Evolutionary conservation across 495 filamentous ascomycete species (phyloP).

Genomic region (Penicillium ucsense): DNA sequence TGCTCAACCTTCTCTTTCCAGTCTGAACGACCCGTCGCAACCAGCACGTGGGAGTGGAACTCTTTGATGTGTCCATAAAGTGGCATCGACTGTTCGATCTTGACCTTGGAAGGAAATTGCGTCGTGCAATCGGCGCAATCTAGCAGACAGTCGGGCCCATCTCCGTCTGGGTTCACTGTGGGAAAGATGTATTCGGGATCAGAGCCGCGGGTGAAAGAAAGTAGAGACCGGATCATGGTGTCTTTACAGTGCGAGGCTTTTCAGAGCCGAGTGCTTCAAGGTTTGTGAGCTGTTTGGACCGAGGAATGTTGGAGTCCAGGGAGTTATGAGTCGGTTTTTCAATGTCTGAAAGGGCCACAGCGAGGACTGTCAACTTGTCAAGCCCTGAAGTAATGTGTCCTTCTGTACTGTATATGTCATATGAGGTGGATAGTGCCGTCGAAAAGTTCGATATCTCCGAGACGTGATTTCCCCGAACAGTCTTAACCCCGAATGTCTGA

Average conservation of each 20-base stretch:
- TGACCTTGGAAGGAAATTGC: conserved; percentile 60
- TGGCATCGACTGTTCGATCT: conserved; percentile 60
- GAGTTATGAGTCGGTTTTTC: no score
- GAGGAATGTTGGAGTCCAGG: no score
- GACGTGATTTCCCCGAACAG: no score
- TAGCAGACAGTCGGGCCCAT: conserved; percentile 75
- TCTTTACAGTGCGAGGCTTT: not conserved
- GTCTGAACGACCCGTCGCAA: conserved; percentile 87
- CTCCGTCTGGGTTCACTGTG: conserved; percentile 54
- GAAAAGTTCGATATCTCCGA: no score
- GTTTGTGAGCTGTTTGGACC: no score
- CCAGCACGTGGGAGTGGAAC: conserved; percentile 76
- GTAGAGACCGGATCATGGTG: conserved; percentile 28
- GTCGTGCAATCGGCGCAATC: conserved; percentile 78
- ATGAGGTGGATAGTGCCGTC: no score
- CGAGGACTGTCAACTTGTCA: no score
- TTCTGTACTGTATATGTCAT: no score
- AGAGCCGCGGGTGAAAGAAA: conserved; percentile 20
- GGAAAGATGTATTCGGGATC: conserved; percentile 29
- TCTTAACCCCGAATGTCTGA: no score
- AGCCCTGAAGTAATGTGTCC: no score
- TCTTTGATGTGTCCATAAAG: conserved; percentile 81
- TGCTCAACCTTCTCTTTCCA: conserved; percentile 81
- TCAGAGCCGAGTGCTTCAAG: not conserved
- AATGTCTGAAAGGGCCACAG: no score